Percentiles rank a stretch among this genome's conserved stretches.
phyloP scores from a whole-genome alignment of 306 rosid species.

The Delonix regia region DNA sequence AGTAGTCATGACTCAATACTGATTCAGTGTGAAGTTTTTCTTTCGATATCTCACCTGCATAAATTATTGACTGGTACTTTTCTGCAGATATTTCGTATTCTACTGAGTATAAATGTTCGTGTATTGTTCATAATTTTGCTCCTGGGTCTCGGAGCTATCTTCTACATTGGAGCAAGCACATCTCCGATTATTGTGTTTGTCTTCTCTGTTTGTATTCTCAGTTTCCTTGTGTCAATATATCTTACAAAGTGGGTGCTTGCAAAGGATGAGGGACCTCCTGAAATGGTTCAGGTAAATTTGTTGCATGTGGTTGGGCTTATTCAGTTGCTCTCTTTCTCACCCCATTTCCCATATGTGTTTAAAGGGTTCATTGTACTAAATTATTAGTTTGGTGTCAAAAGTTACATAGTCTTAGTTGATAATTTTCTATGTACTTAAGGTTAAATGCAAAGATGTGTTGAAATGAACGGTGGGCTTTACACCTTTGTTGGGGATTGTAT shows the following conservation, averaged over 20 bases:
- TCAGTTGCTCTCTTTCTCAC: background rate
- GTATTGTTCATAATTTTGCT: constrained; percentile 67
- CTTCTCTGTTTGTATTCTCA: constrained; percentile 82
- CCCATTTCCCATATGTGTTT: background rate
- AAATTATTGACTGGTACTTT: constrained; percentile 29
- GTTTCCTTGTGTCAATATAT: constrained; percentile 80
- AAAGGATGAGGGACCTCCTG: constrained; percentile 98
- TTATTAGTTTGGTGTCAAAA: background rate
- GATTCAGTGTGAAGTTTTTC: background rate
- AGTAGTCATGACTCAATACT: background rate
- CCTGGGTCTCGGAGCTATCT: constrained; percentile 72
- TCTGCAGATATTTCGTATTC: constrained; percentile 81
- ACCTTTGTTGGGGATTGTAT: background rate
- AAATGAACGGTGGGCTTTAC: background rate
- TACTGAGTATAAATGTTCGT: constrained; percentile 75
- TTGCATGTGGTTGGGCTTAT: constrained; percentile 34
- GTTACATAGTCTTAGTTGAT: background rate
- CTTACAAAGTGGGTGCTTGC: constrained; percentile 95
- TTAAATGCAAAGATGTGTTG: background rate
- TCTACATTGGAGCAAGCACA: constrained; percentile 86
- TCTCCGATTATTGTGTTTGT: constrained; percentile 91
- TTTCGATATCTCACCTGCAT: background rate
- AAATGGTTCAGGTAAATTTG: constrained; percentile 90
- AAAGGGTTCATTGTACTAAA: background rate
- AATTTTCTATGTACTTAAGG: background rate